These are phyloP conservation scores for Fusarium sarcochroum DNA, from an alignment of 2,329 filamentous ascomycete species.

Conservation along the genomic window DNA sequence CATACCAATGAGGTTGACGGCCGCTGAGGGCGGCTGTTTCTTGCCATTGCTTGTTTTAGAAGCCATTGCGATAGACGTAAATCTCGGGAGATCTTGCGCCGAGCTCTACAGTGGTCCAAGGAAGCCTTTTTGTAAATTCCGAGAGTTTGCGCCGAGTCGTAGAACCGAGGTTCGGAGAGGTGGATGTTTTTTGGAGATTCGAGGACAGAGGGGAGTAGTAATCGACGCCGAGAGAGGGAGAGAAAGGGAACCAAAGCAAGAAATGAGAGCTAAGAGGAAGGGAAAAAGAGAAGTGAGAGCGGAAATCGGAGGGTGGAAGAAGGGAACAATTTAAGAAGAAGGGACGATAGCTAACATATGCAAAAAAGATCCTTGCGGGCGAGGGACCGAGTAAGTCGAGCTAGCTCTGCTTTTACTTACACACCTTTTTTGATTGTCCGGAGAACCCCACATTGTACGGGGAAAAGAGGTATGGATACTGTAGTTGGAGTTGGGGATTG, in stretches of 20 bases:
- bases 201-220: conserved; percentile 8
- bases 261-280: conserved; percentile 15
- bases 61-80: conserved; percentile 51
- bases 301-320: conserved; percentile 16
- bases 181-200: conserved; percentile 29
- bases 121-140: neutral
- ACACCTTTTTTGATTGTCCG: conserved; percentile 36
- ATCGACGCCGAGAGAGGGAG: neutral
- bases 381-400: conserved; percentile 22
- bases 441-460: conserved; percentile 42
- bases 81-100: conserved; percentile 6
- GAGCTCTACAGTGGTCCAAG: conserved; percentile 6
- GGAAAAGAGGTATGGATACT: conserved; percentile 5
- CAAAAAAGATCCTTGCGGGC: conserved; percentile 24
- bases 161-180: conserved; percentile 43
- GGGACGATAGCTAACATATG: conserved; percentile 18
- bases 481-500: conserved; percentile 29
- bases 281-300: conserved; percentile 18
- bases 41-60: conserved; percentile 52
- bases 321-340: conserved; percentile 32
- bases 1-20: conserved; percentile 91
- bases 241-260: conserved; percentile 2
- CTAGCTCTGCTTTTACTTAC: conserved; percentile 25
- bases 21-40: conserved; percentile 86
- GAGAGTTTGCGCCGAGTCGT: conserved; percentile 28